A percentile compares a stretch with the other conserved stretches of the same genome.
These are phyloP conservation scores for Ceratocystis cacaofunesta DNA, from an alignment of 2,329 filamentous ascomycete genomes.

Conservation along the genomic window DNA sequence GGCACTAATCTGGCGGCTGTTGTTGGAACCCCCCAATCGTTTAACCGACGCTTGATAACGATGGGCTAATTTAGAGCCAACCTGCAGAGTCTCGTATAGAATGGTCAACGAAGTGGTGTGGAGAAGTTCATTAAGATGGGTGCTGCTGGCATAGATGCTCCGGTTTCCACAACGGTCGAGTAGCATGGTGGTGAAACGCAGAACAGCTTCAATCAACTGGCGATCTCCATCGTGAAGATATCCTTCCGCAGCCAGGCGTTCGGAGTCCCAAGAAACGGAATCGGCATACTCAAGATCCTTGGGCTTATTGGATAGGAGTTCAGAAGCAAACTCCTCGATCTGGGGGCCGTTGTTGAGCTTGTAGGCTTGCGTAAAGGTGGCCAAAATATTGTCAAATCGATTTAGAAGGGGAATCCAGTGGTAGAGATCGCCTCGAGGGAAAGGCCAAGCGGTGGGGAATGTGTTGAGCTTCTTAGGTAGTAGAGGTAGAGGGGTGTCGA, in stretches of 20 bases:
- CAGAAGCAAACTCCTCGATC: constrained; percentile 54
- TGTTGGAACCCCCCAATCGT: constrained; percentile 38
- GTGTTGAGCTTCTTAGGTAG: constrained; percentile 61
- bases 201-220: constrained; percentile 60
- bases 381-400: constrained; percentile 78
- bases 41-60: constrained; percentile 83
- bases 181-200: constrained; percentile 75
- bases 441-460: constrained; percentile 86
- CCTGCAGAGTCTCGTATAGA: constrained; percentile 60
- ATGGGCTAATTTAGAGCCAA: constrained; percentile 76
- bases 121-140: constrained; percentile 74
- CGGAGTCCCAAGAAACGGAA: constrained; percentile 17
- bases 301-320: constrained; percentile 45
- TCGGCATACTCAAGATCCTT: constrained; percentile 37
- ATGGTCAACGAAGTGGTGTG: constrained; percentile 73
- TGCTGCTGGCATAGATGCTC: constrained; percentile 88
- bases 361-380: constrained; percentile 68
- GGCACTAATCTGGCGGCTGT: constrained; percentile 52
- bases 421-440: constrained; percentile 87
- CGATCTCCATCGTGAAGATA: constrained; percentile 64
- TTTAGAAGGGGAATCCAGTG: constrained; percentile 96
- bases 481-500: constrained; percentile 54
- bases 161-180: constrained; percentile 93
- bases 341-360: constrained; percentile 69
- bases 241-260: constrained; percentile 42